Evolutionary conservation across 176 grass and related monocot genomes (phyloP).

Genomic region (Zoysia japonica): DNA sequence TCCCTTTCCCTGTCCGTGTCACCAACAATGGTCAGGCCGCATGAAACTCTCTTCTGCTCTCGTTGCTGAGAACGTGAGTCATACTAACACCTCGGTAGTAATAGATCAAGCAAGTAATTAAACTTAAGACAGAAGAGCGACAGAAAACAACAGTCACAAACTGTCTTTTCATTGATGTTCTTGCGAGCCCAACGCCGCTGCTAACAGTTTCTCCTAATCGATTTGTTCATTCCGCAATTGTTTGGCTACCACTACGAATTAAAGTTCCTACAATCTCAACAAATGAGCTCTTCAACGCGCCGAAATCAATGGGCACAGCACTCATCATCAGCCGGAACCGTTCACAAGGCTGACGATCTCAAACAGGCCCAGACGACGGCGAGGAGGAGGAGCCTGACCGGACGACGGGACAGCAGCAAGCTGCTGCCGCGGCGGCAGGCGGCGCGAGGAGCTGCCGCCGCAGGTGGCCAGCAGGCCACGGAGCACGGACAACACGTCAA

Average conservation of each 20-base stretch:
- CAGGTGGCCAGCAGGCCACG: conserved; percentile 20
- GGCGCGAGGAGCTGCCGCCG: too few relatives aligned
- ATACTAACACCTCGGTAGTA: too few relatives aligned
- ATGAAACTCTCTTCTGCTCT: not conserved
- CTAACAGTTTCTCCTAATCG: not conserved
- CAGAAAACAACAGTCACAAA: not conserved
- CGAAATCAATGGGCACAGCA: not conserved
- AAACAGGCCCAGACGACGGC: not conserved
- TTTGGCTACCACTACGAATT: not conserved
- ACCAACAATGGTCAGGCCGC: not conserved
- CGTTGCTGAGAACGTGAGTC: not conserved
- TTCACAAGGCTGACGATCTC: not conserved
- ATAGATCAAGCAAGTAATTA: not conserved
- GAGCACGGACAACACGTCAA: conserved; percentile 46
- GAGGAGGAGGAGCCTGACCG: not conserved
- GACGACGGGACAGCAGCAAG: not conserved
- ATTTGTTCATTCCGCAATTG: not conserved
- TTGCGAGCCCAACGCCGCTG: not conserved
- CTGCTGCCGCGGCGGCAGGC: not conserved
- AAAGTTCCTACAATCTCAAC: not conserved
- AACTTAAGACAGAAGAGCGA: not conserved
- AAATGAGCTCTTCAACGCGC: not conserved
- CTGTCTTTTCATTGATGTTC: not conserved
- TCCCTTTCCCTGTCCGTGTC: not conserved
- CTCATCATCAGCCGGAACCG: not conserved